phyloP scores from a whole-genome alignment of 257 asterid genomes.

The Fraxinus quadrangulata region DNA sequence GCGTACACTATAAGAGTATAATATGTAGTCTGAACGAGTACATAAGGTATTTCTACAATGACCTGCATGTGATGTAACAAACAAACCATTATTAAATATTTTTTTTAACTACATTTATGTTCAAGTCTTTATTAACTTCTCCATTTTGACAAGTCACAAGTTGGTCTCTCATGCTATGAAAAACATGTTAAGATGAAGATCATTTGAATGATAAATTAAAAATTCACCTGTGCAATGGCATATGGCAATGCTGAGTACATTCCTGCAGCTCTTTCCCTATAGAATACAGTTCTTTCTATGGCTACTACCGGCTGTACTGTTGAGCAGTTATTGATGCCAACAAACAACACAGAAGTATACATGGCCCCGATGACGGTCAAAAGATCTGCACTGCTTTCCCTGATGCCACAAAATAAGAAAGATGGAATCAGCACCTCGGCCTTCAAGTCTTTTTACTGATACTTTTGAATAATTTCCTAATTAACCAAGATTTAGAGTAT shows the following conservation, averaged over 20 bases:
- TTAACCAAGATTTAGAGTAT: slow-evolving; percentile 2
- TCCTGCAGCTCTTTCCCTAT: slow-evolving; percentile 63
- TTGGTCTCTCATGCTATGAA: background rate
- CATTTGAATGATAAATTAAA: background rate
- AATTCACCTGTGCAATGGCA: slow-evolving; percentile 61
- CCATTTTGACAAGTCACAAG: background rate
- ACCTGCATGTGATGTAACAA: slow-evolving; percentile 37
- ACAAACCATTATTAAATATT: background rate
- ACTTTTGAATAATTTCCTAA: background rate
- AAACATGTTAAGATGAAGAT: background rate
- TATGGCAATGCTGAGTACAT: slow-evolving; percentile 61
- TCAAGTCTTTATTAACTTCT: background rate
- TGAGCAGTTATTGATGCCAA: slow-evolving; percentile 49
- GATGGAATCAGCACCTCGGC: background rate
- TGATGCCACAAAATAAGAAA: slow-evolving; percentile 18
- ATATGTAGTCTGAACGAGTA: slow-evolving; percentile 46
- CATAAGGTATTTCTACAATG: slow-evolving; percentile 50
- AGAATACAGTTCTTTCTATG: slow-evolving; percentile 52
- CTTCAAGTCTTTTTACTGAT: background rate
- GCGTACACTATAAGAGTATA: slow-evolving; percentile 52
- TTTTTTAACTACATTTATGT: background rate
- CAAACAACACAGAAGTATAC: slow-evolving; percentile 51
- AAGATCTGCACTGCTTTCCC: slow-evolving; percentile 40
- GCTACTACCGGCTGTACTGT: slow-evolving; percentile 53
- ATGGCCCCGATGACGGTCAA: slow-evolving; percentile 57